These are phyloP conservation scores for Datura wrightii DNA, from an alignment of 257 asterid species.

Conservation along the genomic window DNA sequence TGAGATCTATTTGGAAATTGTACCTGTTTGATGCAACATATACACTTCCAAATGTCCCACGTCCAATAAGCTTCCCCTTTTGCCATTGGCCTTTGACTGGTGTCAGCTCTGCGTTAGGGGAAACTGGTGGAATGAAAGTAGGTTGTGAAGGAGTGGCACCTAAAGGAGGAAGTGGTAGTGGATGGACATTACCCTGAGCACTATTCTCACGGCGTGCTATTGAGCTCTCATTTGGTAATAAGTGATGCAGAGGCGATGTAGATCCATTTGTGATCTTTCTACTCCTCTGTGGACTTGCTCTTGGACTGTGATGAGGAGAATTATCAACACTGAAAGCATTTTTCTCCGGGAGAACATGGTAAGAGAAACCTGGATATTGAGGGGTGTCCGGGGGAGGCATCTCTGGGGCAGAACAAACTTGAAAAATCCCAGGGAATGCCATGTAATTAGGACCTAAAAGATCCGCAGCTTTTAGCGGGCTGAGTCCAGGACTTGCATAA, in stretches of 20 bases:
- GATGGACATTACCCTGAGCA: conserved; percentile 64
- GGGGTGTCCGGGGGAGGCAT: conserved; percentile 51
- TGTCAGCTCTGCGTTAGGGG: conserved; percentile 49
- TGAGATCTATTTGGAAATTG: background rate
- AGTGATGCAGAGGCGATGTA: conserved; percentile 45
- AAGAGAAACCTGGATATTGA: conserved; percentile 41
- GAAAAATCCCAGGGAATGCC: conserved; percentile 60
- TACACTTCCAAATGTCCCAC: conserved; percentile 91
- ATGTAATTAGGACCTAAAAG: conserved; percentile 37
- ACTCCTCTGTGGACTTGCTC: conserved; percentile 32
- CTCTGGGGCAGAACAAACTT: conserved; percentile 78
- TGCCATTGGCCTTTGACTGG: conserved; percentile 74
- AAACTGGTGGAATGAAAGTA: conserved; percentile 48
- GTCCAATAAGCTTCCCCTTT: conserved; percentile 91
- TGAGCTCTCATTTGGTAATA: conserved; percentile 34
- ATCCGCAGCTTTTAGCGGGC: conserved; percentile 54
- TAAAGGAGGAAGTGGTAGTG: conserved; percentile 86
- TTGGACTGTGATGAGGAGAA: conserved; percentile 70
- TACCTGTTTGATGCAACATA: conserved; percentile 93
- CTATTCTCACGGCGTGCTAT: conserved; percentile 48
- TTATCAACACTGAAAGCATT: conserved; percentile 47
- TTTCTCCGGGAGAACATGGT: conserved; percentile 45
- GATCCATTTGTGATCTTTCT: conserved; percentile 41
- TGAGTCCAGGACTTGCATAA: conserved; percentile 55
- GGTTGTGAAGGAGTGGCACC: conserved; percentile 49